Evolutionary conservation across 768 basidiomycete species (phyloP).

Genomic region (Leucosporidium yakuticum): DNA sequence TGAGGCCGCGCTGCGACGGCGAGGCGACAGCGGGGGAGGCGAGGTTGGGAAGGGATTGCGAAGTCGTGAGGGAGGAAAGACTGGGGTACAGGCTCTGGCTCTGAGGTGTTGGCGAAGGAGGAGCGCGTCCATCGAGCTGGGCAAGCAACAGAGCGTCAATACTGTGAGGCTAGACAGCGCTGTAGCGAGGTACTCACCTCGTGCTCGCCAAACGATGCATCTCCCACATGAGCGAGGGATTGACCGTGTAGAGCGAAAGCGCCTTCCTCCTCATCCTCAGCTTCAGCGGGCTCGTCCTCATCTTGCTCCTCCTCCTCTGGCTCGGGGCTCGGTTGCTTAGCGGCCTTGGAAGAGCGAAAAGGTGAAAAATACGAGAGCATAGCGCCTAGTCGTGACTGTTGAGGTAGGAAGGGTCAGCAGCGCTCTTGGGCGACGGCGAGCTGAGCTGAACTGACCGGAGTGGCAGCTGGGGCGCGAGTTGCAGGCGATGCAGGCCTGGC

Average conservation of each 20-base stretch:
- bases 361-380: constrained; percentile 28
- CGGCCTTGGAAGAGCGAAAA: constrained; percentile 7
- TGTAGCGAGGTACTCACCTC: not conserved
- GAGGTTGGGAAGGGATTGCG: constrained; percentile 20
- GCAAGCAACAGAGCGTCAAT: no score
- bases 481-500: not conserved
- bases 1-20: no score
- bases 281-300: not conserved
- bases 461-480: not conserved
- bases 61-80: constrained; percentile 2
- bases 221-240: not conserved
- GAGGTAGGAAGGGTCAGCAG: not conserved
- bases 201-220: not conserved
- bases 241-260: constrained; percentile 17
- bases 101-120: constrained; percentile 18
- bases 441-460: not conserved
- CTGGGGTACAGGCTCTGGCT: not conserved
- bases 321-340: not conserved
- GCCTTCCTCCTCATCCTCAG: constrained; percentile 6
- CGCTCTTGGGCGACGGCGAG: no score
- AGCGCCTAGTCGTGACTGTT: constrained; percentile 18
- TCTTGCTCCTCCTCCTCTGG: not conserved
- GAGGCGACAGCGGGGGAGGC: not conserved
- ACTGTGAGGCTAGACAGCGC: not conserved
- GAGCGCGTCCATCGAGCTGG: constrained; percentile 6